Base-by-base conservation (phyloP, 352 stramenopile species). In the Peronosclerospora sorghi region DNA sequence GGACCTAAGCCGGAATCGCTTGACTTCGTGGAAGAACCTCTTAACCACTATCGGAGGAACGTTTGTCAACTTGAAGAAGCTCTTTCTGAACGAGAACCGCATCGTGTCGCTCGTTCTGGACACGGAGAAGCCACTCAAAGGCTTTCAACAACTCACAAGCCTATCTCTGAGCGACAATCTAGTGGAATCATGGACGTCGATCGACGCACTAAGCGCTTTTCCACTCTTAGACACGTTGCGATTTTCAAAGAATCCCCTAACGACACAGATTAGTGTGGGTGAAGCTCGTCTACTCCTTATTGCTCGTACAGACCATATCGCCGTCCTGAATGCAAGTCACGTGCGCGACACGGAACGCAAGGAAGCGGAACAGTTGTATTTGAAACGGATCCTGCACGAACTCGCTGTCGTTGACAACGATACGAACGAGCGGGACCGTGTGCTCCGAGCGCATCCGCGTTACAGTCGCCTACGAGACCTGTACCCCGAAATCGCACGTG, bases 301-400 rank as follows among this genome's bases (percentile, higher is more conserved):
- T 21, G 76, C 81, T 12, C 71, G 81, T 29, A 65, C 67, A 7
- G 56, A 67, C 6, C 45, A 37, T 10, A 37, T 91, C 8, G 29
- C 61, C 14, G 54, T 70, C 0, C 80, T 91, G 36, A 94, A 94
- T 34, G 68, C 52, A 0, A 89, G 76, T 34, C 61, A 59, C 1
- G 59, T 94, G 17, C 51, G 59, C 1, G 19, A 42, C 8, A 83
- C 78, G 40, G 81, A 94, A 39, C 71, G 78, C 9, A 53, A 46
- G 4, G 81, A 94, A 30, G 75, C 70, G 0, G 81, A 94, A 42
- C 74, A 85, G 39, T 58, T 91, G 19, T 94, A 94, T 38, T 32
- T 94, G 13, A 86, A 87, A 45, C 76, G 78, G 17, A 73, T 94
- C 26, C 30, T 86, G 29, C 68, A 85, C 30, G 77, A 93, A 30